Conservation (phyloP, 2,329 filamentous ascomycete genomes). For the Pyricularia pennisetigena region DNA sequence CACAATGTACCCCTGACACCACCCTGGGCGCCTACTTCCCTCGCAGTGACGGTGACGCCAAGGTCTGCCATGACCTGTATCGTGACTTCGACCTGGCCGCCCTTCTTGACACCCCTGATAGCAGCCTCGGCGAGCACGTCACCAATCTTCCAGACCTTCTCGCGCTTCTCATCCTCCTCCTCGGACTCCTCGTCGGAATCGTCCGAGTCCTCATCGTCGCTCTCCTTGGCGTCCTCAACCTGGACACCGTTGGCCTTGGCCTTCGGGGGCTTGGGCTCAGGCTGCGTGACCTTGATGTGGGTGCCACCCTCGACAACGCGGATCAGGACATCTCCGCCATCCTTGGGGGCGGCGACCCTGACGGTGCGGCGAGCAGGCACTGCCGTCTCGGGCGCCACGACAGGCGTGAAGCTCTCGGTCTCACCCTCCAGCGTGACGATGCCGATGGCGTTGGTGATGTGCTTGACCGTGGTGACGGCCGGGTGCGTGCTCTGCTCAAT, state of each 20-base stretch:
- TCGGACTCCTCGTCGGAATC: constrained; percentile 51
- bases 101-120: constrained; percentile 76
- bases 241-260: constrained; percentile 46
- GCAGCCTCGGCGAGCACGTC: constrained; percentile 76
- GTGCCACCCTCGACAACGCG: constrained; percentile 81
- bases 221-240: constrained; percentile 52
- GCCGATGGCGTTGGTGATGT: constrained; percentile 81
- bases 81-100: constrained; percentile 85
- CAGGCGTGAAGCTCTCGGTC: constrained; percentile 64
- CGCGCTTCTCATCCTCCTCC: constrained; percentile 75
- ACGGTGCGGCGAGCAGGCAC: constrained; percentile 80
- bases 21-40: constrained; percentile 81
- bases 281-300: constrained; percentile 89
- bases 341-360: constrained; percentile 64
- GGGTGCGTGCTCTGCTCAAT: constrained; percentile 95
- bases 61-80: constrained; percentile 79
- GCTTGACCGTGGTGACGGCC: constrained; percentile 86
- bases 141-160: constrained; percentile 88
- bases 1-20: constrained; percentile 58
- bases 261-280: constrained; percentile 66
- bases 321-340: constrained; percentile 80
- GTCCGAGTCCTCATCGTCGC: constrained; percentile 51
- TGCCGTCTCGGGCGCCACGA: constrained; percentile 79
- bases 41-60: constrained; percentile 65
- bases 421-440: constrained; percentile 56